Conservation (phyloP, 139 green algal species). For the Deuterostichococcus epilithicus region DNA sequence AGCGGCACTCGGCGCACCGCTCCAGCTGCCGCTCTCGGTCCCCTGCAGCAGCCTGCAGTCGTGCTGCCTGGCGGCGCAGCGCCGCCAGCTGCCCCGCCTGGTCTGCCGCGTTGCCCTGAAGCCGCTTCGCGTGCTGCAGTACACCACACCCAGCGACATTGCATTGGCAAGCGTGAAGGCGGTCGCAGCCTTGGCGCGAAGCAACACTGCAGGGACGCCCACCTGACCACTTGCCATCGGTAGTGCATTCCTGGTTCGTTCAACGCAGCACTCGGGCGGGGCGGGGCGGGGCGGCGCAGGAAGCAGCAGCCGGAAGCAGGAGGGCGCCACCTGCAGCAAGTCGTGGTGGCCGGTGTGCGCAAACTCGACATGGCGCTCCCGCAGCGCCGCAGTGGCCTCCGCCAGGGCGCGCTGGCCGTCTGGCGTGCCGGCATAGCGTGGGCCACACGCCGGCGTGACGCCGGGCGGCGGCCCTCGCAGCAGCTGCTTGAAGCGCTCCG, state of each 20-base stretch:
- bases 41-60: background rate
- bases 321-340: constrained; percentile 12
- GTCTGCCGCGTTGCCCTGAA: constrained; percentile 13
- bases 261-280: no score
- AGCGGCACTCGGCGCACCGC: background rate
- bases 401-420: constrained; percentile 27
- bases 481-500: constrained; percentile 19
- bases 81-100: constrained; percentile 10
- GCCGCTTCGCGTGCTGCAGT: constrained; percentile 29
- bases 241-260: no score
- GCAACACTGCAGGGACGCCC: no score
- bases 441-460: background rate
- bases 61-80: background rate
- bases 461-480: background rate
- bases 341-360: constrained; percentile 33
- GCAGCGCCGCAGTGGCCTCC: constrained; percentile 18
- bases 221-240: no score
- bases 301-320: no score
- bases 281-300: no score
- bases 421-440: constrained; percentile 1
- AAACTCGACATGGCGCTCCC: constrained; percentile 41
- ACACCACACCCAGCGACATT: no score
- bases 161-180: constrained; percentile 1
- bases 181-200: no score
- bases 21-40: constrained; percentile 3